These are phyloP conservation scores for Dentipellis sp. DNA, from an alignment of 768 basidiomycete species.

Conservation along the genomic window DNA sequence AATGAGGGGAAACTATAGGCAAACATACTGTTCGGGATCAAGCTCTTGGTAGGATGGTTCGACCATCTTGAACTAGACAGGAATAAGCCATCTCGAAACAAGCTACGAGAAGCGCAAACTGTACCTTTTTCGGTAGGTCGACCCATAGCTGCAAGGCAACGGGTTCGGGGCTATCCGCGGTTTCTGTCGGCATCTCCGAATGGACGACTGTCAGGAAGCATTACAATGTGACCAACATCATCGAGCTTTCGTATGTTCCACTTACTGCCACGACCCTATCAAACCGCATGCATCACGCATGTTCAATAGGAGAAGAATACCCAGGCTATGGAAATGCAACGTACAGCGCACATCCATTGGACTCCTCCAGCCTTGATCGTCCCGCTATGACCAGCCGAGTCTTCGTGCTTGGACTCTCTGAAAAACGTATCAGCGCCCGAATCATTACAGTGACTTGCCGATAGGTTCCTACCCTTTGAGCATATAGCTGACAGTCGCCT, in stretches of 20 bases:
- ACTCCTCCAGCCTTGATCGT: constrained; percentile 74
- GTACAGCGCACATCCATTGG: constrained; percentile 90
- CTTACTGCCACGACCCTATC: constrained; percentile 47
- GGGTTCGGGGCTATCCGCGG: constrained; percentile 56
- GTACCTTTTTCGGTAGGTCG: constrained; percentile 66
- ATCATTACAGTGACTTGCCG: too few species aligned
- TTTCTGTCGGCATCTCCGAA: constrained; percentile 84
- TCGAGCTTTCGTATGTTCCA: neutral
- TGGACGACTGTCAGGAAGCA: constrained; percentile 40
- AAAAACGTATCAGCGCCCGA: too few species aligned
- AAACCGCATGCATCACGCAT: neutral
- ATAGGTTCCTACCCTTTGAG: constrained; percentile 50
- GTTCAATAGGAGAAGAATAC: neutral
- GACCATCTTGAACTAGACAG: constrained; percentile 12
- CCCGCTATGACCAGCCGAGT: constrained; percentile 81
- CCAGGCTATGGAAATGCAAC: constrained; percentile 14
- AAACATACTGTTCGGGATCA: constrained; percentile 41
- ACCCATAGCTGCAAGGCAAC: constrained; percentile 85
- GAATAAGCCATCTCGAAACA: too few species aligned
- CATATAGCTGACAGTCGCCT: constrained; percentile 87
- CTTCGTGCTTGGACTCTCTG: constrained; percentile 76
- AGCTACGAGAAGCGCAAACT: constrained; percentile 24
- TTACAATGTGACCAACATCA: neutral
- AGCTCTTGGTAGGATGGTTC: constrained; percentile 85
- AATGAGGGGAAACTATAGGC: neutral